Conservation (phyloP, 2,329 filamentous ascomycete species). For the Intubia oerlemansii region DNA sequence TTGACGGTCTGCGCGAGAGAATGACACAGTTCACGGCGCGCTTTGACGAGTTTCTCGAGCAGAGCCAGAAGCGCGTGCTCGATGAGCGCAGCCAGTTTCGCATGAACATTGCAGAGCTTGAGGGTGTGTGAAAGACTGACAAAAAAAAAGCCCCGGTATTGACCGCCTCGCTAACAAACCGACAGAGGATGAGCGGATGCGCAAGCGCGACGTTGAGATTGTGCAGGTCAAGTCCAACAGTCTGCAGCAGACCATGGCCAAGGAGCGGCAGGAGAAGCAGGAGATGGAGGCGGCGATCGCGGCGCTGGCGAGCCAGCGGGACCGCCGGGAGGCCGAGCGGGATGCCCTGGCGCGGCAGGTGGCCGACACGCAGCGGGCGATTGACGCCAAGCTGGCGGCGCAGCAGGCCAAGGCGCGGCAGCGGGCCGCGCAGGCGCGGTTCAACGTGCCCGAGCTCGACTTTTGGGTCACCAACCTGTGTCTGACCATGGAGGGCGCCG, state of each 20-base stretch:
- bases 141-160: too few species aligned
- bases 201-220: constrained; percentile 72
- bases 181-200: constrained; percentile 77
- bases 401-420: constrained; percentile 52
- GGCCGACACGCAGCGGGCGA: constrained; percentile 44
- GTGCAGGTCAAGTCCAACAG: constrained; percentile 47
- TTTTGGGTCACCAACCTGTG: constrained; percentile 92
- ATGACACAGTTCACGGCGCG: constrained; percentile 82
- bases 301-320: constrained; percentile 34
- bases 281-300: constrained; percentile 50
- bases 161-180: neutral
- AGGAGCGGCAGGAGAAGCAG: constrained; percentile 54
- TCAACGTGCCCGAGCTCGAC: constrained; percentile 81
- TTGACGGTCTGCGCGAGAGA: constrained; percentile 83
- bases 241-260: constrained; percentile 52
- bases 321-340: constrained; percentile 33
- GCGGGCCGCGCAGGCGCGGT: constrained; percentile 62
- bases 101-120: constrained; percentile 70
- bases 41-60: constrained; percentile 89
- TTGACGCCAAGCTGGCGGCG: constrained; percentile 47
- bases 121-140: constrained; percentile 34
- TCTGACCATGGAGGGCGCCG: constrained; percentile 73
- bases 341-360: constrained; percentile 40
- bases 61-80: constrained; percentile 68
- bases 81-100: constrained; percentile 91